Evolutionary conservation across 352 stramenopile genomes (phyloP), one percentile per base, ranked within the genome.

Genomic region (Achlya hypogyna): DNA sequence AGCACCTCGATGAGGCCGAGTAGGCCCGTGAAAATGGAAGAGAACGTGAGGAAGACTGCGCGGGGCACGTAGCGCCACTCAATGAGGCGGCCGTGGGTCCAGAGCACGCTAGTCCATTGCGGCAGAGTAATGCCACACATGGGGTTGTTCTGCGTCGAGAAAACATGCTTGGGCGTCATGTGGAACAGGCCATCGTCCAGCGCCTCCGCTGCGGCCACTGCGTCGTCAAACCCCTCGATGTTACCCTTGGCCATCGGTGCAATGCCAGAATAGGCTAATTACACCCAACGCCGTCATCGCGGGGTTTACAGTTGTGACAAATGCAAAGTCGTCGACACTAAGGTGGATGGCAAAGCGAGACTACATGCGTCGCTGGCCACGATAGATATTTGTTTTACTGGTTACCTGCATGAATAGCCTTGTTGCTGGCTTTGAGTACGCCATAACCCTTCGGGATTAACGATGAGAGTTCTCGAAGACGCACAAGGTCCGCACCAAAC

Each of bases 41-140:
- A 71, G 29, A 65, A 16, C 28, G 69, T 74, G 22, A 75, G 27
- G 22, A 72, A 68, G 14, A 75, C 14, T 8, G 62, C 49, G 5
- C 71, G 54, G 12, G 56, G n/a, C 16, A 43, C 20, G 27, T 75
- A 75, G 1, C 27, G 28, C 65, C 54, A 73, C 28, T 74, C 67
- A 20, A 74, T 65, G 32, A 65, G 43, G 18, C 65, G 32, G 31
- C 70, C 68, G 25, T 65, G 52, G 23, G n/a, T 32, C 34, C 25
- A 23, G 28, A 74, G 32, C n/a, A 73, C 1, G 4, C 53, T 20
- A 2, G 43, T 20, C 69, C 69, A 73, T 14, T 53, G 42, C 6
- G 40, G 32, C 18, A 73, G 47, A 12, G 49, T 62, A n/a, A 71
- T 69, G 27, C 69, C 69, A 14, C 27, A 51, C 54, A 73, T 53